Evolutionary conservation across 345 rosid genomes (phyloP).

Genomic region (Gossypium thurberi): DNA sequence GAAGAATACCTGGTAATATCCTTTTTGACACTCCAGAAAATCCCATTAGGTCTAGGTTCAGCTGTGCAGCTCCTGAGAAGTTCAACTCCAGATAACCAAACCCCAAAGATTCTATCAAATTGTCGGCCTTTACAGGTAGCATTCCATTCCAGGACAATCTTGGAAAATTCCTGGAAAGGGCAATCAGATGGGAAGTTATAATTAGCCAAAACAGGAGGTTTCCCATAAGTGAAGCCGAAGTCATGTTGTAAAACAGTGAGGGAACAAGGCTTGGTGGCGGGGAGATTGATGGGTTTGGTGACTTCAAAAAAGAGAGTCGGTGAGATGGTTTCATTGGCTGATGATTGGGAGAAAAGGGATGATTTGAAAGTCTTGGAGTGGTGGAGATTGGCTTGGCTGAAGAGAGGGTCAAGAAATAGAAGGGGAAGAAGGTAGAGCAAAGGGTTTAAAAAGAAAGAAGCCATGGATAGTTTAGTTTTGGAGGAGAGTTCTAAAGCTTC

Average conservation of each 20-base stretch:
- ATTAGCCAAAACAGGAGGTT: conserved; percentile 60
- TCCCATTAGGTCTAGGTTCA: conserved; percentile 66
- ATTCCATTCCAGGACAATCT: conserved; percentile 66
- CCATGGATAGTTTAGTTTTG: conserved; percentile 24
- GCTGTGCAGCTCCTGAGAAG: conserved; percentile 93
- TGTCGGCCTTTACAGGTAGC: conserved; percentile 76
- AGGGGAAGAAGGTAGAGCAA: conserved; percentile 23
- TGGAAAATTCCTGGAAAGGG: conserved; percentile 45
- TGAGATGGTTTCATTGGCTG: conserved; percentile 22
- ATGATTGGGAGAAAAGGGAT: conserved; percentile 22
- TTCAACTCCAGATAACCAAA: conserved; percentile 86
- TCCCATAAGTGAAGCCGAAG: conserved; percentile 60
- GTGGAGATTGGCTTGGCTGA: conserved; percentile 35
- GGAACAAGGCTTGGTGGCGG: conserved; percentile 44
- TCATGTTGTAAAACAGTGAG: conserved; percentile 55
- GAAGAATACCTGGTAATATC: conserved; percentile 77
- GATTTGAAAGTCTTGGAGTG: conserved; percentile 26
- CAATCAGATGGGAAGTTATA: conserved; percentile 64
- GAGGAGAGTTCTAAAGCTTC: not conserved
- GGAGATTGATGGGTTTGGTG: conserved; percentile 42
- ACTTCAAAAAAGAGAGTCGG: conserved; percentile 76
- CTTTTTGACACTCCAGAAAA: conserved; percentile 68
- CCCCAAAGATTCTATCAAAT: conserved; percentile 77
- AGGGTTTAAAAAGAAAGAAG: conserved; percentile 23
- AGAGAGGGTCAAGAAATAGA: conserved; percentile 21